phyloP scores from a whole-genome alignment of 495 filamentous ascomycete species.

The Entonaema liquescens region DNA sequence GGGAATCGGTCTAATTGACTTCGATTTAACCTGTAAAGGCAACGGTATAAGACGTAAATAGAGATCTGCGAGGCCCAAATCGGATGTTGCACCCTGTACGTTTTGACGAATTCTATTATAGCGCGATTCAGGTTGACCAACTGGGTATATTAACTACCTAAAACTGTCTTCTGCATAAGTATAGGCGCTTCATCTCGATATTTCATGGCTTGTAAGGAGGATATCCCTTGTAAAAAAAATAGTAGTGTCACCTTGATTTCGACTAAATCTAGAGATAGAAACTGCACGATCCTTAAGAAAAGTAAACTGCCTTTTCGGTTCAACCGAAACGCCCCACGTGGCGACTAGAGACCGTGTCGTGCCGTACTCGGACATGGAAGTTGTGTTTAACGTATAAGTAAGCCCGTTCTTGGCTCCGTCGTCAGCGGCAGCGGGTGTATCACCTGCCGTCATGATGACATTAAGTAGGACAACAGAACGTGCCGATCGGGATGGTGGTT shows the following conservation, averaged over 20 bases:
- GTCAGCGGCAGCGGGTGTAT: constrained; percentile 8
- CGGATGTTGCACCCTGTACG: constrained; percentile 21
- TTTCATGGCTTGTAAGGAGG: background rate
- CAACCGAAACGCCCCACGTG: background rate
- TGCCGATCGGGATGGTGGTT: background rate
- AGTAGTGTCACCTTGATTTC: constrained; percentile 1
- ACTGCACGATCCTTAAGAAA: constrained; percentile 1
- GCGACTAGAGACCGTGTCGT: constrained; percentile 5
- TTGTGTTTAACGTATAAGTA: constrained; percentile 24
- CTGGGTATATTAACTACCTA: constrained; percentile 14
- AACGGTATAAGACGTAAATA: background rate
- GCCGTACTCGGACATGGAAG: constrained; percentile 25
- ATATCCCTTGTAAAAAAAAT: background rate
- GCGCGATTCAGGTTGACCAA: constrained; percentile 6
- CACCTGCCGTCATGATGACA: constrained; percentile 1
- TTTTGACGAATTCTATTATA: background rate
- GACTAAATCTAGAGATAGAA: background rate
- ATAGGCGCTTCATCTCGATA: background rate
- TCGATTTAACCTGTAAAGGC: background rate
- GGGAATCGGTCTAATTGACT: background rate
- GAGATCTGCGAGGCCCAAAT: background rate
- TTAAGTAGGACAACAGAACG: background rate
- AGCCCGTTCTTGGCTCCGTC: constrained; percentile 25
- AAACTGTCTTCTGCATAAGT: background rate
- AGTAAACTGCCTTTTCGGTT: constrained; percentile 12